Evolutionary conservation across 257 asterid genomes (phyloP).

Genomic region (Schizonepeta tenuifolia): DNA sequence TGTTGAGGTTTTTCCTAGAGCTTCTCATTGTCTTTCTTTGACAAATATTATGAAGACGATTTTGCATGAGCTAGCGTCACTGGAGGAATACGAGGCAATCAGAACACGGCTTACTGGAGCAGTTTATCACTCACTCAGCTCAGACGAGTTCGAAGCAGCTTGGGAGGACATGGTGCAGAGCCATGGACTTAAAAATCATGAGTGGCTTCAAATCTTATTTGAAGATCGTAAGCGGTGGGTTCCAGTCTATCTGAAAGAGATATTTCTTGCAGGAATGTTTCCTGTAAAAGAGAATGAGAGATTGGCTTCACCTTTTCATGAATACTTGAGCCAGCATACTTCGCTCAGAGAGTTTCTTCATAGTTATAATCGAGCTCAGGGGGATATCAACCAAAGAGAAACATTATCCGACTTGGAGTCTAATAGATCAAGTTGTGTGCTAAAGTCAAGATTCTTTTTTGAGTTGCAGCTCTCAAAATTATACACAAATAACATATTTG

Average conservation of each 20-base stretch:
- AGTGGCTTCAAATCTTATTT: constrained; percentile 49
- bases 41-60: constrained; percentile 42
- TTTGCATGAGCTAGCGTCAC: constrained; percentile 32
- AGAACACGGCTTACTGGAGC: constrained; percentile 36
- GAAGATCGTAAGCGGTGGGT: constrained; percentile 65
- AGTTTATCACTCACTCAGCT: constrained; percentile 43
- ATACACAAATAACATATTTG: constrained; percentile 45
- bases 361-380: constrained; percentile 43
- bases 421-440: constrained; percentile 33
- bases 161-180: constrained; percentile 51
- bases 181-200: constrained; percentile 38
- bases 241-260: constrained; percentile 58
- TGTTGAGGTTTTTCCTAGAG: constrained; percentile 57
- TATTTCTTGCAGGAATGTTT: constrained; percentile 49
- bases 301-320: constrained; percentile 47
- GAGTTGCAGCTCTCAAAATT: constrained; percentile 57
- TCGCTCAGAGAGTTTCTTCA: constrained; percentile 51
- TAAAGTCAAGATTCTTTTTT: constrained; percentile 50
- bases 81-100: constrained; percentile 43
- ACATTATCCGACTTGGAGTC: constrained; percentile 51
- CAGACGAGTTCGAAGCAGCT: constrained; percentile 58
- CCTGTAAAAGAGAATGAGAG: constrained; percentile 37
- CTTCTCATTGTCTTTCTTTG: constrained; percentile 55
- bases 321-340: constrained; percentile 43
- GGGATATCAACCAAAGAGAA: constrained; percentile 50